These are phyloP conservation scores for Yamadazyma oceani DNA, from an alignment of 1,139 yeast species.

Conservation along the genomic window DNA sequence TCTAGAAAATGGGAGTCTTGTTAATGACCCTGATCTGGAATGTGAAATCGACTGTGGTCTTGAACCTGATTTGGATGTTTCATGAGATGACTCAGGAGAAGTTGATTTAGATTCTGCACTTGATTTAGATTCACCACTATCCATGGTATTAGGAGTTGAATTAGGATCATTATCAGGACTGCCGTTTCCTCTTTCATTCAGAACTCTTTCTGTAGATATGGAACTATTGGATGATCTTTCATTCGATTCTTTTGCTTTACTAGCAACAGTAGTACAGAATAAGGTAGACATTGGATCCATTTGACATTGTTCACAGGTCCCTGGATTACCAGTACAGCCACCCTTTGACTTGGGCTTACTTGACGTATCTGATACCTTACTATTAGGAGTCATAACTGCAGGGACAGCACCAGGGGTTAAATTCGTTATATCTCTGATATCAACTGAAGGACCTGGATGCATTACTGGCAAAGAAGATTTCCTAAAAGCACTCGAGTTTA, in stretches of 20 bases:
- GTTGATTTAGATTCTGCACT: conserved; percentile 1
- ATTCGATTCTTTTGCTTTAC: conserved; percentile 34
- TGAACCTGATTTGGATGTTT: background rate
- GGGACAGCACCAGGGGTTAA: conserved; percentile 46
- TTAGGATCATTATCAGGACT: conserved; percentile 14
- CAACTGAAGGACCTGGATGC: conserved; percentile 68
- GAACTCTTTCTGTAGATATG: conserved; percentile 4
- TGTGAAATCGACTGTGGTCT: too few relatives aligned
- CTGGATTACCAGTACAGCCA: conserved; percentile 87
- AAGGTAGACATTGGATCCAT: conserved; percentile 85
- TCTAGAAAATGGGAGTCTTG: conserved; percentile 4
- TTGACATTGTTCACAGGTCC: conserved; percentile 83
- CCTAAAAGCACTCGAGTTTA: conserved; percentile 23
- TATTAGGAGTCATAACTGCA: conserved; percentile 28
- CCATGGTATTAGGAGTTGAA: conserved; percentile 18
- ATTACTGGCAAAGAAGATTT: conserved; percentile 53
- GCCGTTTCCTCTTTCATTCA: background rate
- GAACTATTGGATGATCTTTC: conserved; percentile 13
- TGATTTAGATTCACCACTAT: background rate
- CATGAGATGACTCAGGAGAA: conserved; percentile 1
- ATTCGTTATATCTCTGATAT: conserved; percentile 45
- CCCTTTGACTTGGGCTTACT: conserved; percentile 14
- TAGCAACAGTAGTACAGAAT: conserved; percentile 83
- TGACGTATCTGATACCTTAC: conserved; percentile 10
- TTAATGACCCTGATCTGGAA: background rate